Evolutionary conservation across 2,329 filamentous ascomycete genomes (phyloP), one percentile per base, ranked within the genome.

Genomic region (Fusarium verticillioides): DNA sequence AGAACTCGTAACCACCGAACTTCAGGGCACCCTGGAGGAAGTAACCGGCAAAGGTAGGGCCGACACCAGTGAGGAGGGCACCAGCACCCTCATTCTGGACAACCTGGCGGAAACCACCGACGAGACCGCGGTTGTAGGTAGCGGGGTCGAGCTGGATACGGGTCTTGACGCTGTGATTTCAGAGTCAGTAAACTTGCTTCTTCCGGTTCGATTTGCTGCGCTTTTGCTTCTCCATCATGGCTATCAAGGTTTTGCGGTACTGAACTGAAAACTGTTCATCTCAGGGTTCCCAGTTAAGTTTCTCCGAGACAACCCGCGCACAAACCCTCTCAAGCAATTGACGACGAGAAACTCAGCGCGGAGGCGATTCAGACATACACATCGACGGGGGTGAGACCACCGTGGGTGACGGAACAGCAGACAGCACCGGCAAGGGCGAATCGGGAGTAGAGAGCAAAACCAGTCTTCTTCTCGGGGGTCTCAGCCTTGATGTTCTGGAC

Each of bases 351-450:
- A 49, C 15, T 23, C 19, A 43, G 53, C 54, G 37, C 28, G 32
- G 34, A 34, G 49, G 47, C 15, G 23, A 34, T 49, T 46, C 57
- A 63, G 46, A 94, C 96, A 86, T 96, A 98, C 96, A 99, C 96
- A 93, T 99, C 96, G 85, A 99, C 95, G 82, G 96, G 96, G 79
- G 96, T 99, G 81, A 98, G 92, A 82, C 90, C 93, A 85, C 96
- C 96, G 91, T 99, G 96, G 83, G 96, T 99, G 87, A 98, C 88
- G 80, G 95, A 96, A 87, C 96, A 99, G 92, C 96, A 98, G 89
- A 98, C 88, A 80, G 96, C 96, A 87, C 96, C 96, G 81, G 96
- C 95, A 81, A 99, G 93, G 86, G 96, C 96, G 88, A 98, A 98
- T 86, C 94, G 91, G 80, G 94, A 94, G 92, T 98, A 98, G 80